Evolutionary conservation across 1,284 basidiomycete species (phyloP), one percentile per base, ranked within the genome.

Genomic region (Ceratobasidium sp.): DNA sequence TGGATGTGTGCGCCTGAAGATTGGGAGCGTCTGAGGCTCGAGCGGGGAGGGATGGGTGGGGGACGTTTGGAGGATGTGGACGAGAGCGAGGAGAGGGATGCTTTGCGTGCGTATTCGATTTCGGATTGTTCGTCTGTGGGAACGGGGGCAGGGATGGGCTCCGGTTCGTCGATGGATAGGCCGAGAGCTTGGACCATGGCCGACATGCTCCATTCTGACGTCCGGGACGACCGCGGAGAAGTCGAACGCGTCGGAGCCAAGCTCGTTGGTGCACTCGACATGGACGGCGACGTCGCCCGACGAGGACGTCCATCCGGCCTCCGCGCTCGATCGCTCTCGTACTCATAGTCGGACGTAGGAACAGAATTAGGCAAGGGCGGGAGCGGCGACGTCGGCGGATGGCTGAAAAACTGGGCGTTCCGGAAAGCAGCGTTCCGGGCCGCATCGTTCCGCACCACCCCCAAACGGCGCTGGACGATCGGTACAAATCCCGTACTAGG

Each of bases 161-260:
- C 17, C 54, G 38, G 2, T 34, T 38, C 2, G 34, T 17, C 47
- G 12, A 17, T 42, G 45, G 22, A 12, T 22, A 38, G 22, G 64
- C 64, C 17, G 54, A 35, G 6, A 50, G 35, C 38, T 67, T 34
- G 35, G 40, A 13, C 64, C 38, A n/a, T 32, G 25, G 49, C 60
- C n/a, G 22, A 47, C 49, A 67, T 67, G 13, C 64, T 67, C 64
- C 64, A 67, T 17, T 55, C 52, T 4, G 64, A 67, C 22, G 64
- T 67, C 22, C 54, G 64, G 15, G 64, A 67, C 25, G 64, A 67
- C 4, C 64, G 49, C n/a, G 64, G 50, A 17, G 50, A 54, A 15
- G 40, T 31, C 12, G 64, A 67, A n/a, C 32, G 29, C 13, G 64
- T 12, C 8, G 64, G 64, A 13, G 32, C 25, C 15, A 54, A 17